A percentile compares a stretch with the other conserved stretches of the same genome.
These are phyloP conservation scores for Leptoxyphium fumago DNA, from an alignment of 2,329 filamentous ascomycete genomes.

Conservation along the genomic window DNA sequence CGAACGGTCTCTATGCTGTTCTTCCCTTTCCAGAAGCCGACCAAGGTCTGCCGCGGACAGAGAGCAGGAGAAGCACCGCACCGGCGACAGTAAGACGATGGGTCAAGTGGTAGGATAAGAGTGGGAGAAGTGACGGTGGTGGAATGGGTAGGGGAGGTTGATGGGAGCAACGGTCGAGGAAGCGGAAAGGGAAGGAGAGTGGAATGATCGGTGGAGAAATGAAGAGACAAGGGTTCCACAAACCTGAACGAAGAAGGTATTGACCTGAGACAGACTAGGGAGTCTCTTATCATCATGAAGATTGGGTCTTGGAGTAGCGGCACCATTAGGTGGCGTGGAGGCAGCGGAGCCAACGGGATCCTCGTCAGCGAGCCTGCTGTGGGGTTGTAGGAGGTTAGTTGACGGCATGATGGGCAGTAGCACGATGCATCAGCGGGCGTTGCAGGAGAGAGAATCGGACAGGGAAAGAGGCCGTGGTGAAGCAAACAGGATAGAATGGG, in stretches of 20 bases:
- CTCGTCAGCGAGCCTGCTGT: conserved; percentile 37
- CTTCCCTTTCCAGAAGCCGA: not conserved
- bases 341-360: conserved; percentile 68
- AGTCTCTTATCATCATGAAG: conserved; percentile 76
- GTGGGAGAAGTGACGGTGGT: not conserved
- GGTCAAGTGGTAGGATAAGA: not conserved
- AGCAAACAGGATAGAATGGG: too few species aligned
- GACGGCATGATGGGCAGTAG: conserved; percentile 11
- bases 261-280: conserved; percentile 63
- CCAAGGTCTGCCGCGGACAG: not conserved
- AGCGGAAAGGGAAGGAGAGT: conserved; percentile 22
- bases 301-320: conserved; percentile 87
- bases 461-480: too few species aligned
- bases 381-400: conserved; percentile 22
- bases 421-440: conserved; percentile 14
- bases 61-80: too few species aligned
- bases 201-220: conserved; percentile 24
- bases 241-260: conserved; percentile 98
- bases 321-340: conserved; percentile 67
- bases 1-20: not conserved
- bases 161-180: conserved; percentile 14
- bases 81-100: not conserved
- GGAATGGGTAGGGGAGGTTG: conserved; percentile 3
- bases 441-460: too few species aligned
- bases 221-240: conserved; percentile 55